phyloP scores from a whole-genome alignment of 306 rosid species.

The Crotalaria pallida region DNA sequence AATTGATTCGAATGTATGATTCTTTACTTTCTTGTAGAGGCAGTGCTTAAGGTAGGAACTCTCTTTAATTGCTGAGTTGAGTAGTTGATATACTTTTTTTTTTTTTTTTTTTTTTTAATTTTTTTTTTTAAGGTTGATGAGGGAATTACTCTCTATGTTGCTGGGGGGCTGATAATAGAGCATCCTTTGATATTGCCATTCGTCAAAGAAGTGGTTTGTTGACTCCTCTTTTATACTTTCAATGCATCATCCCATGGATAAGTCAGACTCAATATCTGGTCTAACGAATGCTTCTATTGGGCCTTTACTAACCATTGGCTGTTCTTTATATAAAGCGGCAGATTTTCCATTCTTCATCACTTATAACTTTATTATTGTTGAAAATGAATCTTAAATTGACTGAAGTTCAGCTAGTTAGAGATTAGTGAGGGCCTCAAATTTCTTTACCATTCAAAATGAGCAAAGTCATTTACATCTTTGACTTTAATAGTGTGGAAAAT shows the following conservation, averaged over 20 bases:
- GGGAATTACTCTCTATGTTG: constrained; percentile 77
- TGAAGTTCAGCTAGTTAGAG: constrained; percentile 6
- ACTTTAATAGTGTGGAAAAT: neutral
- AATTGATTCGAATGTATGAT: constrained; percentile 4
- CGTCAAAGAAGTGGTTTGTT: constrained; percentile 88
- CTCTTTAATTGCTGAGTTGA: neutral
- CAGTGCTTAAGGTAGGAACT: neutral
- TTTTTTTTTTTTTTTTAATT: constrained; percentile 6
- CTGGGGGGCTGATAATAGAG: constrained; percentile 91
- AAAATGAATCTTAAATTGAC: neutral
- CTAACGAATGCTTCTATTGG: neutral
- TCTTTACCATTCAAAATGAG: constrained; percentile 2
- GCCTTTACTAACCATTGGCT: neutral
- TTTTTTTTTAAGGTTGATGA: constrained; percentile 59
- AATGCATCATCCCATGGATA: constrained; percentile 3
- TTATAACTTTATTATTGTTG: neutral
- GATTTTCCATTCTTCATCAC: neutral
- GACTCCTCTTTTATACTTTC: constrained; percentile 21
- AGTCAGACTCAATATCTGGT: neutral
- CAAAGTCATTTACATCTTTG: neutral
- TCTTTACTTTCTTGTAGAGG: neutral
- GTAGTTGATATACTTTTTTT: neutral
- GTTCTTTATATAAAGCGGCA: constrained; percentile 11
- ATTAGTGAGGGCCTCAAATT: constrained; percentile 8
- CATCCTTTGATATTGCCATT: constrained; percentile 76